Conservation (phyloP, 257 asterid genomes). For the Gentiana macrophylla region DNA sequence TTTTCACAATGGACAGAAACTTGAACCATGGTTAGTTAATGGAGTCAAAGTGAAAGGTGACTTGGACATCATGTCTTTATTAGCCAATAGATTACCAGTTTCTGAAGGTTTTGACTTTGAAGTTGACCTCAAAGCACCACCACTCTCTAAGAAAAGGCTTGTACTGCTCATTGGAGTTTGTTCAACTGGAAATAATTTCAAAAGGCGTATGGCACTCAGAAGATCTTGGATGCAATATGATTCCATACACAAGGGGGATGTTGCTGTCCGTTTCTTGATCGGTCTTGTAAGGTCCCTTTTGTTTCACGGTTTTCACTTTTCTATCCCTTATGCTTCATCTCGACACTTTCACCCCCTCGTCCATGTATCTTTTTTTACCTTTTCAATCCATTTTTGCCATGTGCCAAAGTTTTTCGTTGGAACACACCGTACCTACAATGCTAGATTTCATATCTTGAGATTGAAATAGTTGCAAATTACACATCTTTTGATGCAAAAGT, state of each 20-base stretch:
- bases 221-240: constrained; percentile 96
- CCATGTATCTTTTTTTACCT: too few relatives aligned
- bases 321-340: neutral
- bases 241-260: constrained; percentile 63
- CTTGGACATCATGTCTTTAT: constrained; percentile 43
- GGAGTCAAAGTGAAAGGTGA: constrained; percentile 64
- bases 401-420: too few relatives aligned
- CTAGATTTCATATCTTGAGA: too few relatives aligned
- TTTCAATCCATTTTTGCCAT: too few relatives aligned
- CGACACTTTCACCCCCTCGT: too few relatives aligned
- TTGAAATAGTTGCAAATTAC: neutral
- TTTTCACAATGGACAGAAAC: constrained; percentile 49
- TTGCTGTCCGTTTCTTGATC: constrained; percentile 84
- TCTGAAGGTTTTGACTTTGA: constrained; percentile 49
- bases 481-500: neutral
- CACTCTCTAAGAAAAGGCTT: constrained; percentile 40
- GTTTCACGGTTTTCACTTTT: constrained; percentile 7
- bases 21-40: constrained; percentile 88
- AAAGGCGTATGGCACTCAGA: constrained; percentile 89
- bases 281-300: constrained; percentile 65
- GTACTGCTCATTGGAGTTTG: constrained; percentile 67
- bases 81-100: constrained; percentile 86
- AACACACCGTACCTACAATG: too few relatives aligned
- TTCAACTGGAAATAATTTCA: constrained; percentile 89
- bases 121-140: constrained; percentile 55